Base-by-base conservation (phyloP, 108 stramenopile genomes). In the Licmophora abbreviata region DNA sequence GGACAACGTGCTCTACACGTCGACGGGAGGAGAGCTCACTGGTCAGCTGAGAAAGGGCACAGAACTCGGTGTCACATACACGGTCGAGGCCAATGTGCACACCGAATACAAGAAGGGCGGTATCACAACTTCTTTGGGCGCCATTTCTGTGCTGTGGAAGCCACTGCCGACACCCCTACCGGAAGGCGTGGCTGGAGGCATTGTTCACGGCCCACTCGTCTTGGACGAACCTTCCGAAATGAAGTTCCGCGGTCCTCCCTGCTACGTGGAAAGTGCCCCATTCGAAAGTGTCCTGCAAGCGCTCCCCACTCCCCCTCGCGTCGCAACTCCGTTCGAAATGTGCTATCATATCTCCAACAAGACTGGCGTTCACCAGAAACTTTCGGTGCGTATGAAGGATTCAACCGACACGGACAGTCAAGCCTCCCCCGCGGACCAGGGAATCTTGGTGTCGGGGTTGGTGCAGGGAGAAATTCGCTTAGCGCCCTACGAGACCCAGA, bases 321-420 rank as follows among this genome's bases (percentile, higher is more conserved):
- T 84, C 8, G 69, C 79, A 21, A 49, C 51, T 31, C 89, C 84
- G 0, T 84, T 91, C 46, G 58, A 69, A 31, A 57, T 91, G 12
- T 56, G 41, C 6, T 91, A 85, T 37, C 44, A 42, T 34, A 57
- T 91, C 21, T 56, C 42, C 31, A 91, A 91, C 63, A 66, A 63
- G 23, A 86, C 82, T 11, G 48, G 50, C 3, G 48, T 69, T 7
- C 72, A 77, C 55, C 89, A 91, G 56, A 60, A 51, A 20, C 53
- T 91, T 18, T 32, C 51, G 27, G 41, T 81, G 2, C 56, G 57
- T 6, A 22, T 85, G 51, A 49, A 69, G 32, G 67, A 67, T 25
- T 25, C 54, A 27, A 24, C 17, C 0, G 1, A 48, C 25, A 24
- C 14, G 15, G 66, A 47, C 29, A 58, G 58, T 8, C 44, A 41